These are phyloP conservation scores for Solanum sejunctum DNA, from an alignment of 257 asterid species.

Conservation along the genomic window DNA sequence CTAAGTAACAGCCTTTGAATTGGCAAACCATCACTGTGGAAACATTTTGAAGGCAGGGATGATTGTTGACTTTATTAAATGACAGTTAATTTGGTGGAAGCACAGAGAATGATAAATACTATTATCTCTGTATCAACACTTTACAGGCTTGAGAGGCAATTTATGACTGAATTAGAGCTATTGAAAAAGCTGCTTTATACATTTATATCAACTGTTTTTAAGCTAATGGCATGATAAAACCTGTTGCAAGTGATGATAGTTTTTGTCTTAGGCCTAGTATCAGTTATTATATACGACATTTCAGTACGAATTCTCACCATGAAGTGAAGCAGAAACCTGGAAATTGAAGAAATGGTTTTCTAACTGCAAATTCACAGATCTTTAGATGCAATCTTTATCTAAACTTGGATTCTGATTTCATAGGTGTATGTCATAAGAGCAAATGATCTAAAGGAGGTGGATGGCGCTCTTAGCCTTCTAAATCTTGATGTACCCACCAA, in stretches of 20 bases:
- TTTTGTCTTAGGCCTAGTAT: neutral
- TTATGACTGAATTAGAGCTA: neutral
- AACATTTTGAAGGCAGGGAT: neutral
- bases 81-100: neutral
- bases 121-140: neutral
- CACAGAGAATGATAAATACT: neutral
- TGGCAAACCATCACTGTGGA: neutral
- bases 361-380: neutral
- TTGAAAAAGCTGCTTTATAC: neutral
- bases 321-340: neutral
- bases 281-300: neutral
- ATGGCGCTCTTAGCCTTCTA: slow-evolving; percentile 17
- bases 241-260: neutral
- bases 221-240: neutral
- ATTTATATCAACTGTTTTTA: neutral
- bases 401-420: neutral
- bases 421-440: slow-evolving; percentile 9
- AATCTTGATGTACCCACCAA: slow-evolving; percentile 5
- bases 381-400: neutral
- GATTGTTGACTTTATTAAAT: neutral
- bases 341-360: neutral
- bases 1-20: neutral
- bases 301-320: neutral
- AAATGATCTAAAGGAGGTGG: slow-evolving; percentile 14
- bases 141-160: neutral